Conservation (phyloP, 371 early-diverging fungal genomes). For the Dipsacomyces acuminosporus region DNA sequence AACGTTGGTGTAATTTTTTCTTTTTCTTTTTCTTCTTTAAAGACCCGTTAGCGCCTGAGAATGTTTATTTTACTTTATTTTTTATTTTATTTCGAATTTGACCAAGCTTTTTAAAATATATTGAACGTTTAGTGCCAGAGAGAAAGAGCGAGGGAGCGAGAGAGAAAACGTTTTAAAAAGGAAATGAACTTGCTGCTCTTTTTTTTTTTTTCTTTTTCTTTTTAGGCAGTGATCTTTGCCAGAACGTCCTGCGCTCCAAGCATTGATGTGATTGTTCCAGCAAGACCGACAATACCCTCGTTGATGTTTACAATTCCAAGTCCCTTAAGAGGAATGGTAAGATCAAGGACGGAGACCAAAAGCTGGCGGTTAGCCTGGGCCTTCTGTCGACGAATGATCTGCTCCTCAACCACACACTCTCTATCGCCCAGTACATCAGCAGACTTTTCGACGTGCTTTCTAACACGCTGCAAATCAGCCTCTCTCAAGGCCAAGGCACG, state of each 20-base stretch:
- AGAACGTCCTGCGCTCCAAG: slow-evolving; percentile 40
- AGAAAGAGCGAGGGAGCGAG: no score
- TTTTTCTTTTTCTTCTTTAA: no score
- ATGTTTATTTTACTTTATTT: no score
- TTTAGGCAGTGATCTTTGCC: slow-evolving; percentile 7
- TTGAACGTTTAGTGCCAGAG: no score
- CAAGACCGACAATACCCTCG: slow-evolving; percentile 49
- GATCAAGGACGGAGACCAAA: slow-evolving; percentile 44
- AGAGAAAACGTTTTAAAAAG: no score
- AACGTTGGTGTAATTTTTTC: no score
- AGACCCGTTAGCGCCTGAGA: no score
- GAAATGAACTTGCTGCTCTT: no score
- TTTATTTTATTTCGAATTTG: no score
- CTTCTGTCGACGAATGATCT: slow-evolving; percentile 9
- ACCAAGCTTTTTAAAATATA: no score
- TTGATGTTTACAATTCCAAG: slow-evolving; percentile 42
- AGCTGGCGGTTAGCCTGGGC: slow-evolving; percentile 24
- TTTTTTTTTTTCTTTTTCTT: no score
- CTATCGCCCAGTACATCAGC: slow-evolving; percentile 25
- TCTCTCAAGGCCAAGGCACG: slow-evolving; percentile 14
- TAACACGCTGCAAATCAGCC: slow-evolving; percentile 34
- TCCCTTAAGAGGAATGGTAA: slow-evolving; percentile 46
- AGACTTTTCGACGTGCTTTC: slow-evolving; percentile 22
- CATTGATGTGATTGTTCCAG: slow-evolving; percentile 46
- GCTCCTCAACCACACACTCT: slow-evolving; percentile 27